These are phyloP conservation scores for Phytophthora tubulina DNA, from an alignment of 352 stramenopile genomes.

Conservation along the genomic window DNA sequence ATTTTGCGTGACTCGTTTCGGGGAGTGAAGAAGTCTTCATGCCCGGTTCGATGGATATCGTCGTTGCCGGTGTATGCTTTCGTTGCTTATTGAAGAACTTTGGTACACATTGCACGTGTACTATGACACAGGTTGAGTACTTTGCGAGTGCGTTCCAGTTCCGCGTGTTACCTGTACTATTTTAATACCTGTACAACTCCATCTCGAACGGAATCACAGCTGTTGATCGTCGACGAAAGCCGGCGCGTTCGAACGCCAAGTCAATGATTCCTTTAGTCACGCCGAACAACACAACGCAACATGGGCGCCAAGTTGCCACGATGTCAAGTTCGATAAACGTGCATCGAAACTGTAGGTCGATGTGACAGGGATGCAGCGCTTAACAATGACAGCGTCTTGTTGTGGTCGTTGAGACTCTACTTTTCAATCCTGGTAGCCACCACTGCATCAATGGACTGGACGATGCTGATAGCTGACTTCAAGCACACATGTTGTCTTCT, in stretches of 20 bases:
- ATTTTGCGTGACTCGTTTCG: slow-evolving; percentile 3
- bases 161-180: background rate
- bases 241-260: slow-evolving; percentile 1
- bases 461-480: background rate
- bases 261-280: background rate
- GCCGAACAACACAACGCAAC: background rate
- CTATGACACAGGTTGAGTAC: background rate
- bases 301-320: background rate
- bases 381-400: too few species aligned
- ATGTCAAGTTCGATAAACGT: background rate
- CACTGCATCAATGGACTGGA: slow-evolving; percentile 1
- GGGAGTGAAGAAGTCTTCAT: background rate
- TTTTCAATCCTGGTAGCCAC: background rate
- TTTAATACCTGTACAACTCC: background rate
- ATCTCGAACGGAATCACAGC: slow-evolving; percentile 10
- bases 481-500: slow-evolving; percentile 19
- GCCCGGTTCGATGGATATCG: too few species aligned
- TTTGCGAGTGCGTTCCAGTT: background rate
- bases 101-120: background rate
- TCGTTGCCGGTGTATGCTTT: too few species aligned
- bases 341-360: slow-evolving; percentile 4
- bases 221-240: slow-evolving; percentile 6
- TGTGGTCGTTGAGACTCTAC: too few species aligned
- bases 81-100: too few species aligned
- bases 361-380: background rate